phyloP scores from a whole-genome alignment of 495 filamentous ascomycete species.

The Penicillium desertorum region DNA sequence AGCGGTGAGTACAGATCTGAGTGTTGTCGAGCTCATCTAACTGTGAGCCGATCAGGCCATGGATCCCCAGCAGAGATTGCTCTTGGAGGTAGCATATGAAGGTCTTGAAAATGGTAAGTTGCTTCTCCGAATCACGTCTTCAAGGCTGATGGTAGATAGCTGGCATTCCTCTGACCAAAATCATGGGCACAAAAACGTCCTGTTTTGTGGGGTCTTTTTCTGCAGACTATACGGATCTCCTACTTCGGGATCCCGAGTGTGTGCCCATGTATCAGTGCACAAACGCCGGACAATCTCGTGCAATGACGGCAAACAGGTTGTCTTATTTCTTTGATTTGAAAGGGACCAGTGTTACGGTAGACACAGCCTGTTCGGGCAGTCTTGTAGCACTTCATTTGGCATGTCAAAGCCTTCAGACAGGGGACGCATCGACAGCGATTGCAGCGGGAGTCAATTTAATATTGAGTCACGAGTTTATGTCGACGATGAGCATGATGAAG shows the following conservation, averaged over 20 bases:
- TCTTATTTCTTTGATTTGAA: slow-evolving; percentile 45
- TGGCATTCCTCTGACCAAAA: slow-evolving; percentile 28
- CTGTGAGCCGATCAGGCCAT: slow-evolving; percentile 23
- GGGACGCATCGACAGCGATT: slow-evolving; percentile 42
- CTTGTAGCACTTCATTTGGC: slow-evolving; percentile 53
- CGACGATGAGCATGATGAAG: slow-evolving; percentile 26
- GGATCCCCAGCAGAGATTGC: slow-evolving; percentile 51
- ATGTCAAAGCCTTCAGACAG: slow-evolving; percentile 40
- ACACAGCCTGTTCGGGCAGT: slow-evolving; percentile 54
- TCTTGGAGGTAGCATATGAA: slow-evolving; percentile 63
- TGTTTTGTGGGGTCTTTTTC: slow-evolving; percentile 45
- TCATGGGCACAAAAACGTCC: slow-evolving; percentile 50
- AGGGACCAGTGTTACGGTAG: slow-evolving; percentile 47
- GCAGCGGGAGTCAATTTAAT: slow-evolving; percentile 39
- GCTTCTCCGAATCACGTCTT: not conserved
- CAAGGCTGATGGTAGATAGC: slow-evolving; percentile 19
- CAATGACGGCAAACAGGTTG: slow-evolving; percentile 45
- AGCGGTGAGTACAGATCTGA: slow-evolving; percentile 21
- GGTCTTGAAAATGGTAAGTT: slow-evolving; percentile 48
- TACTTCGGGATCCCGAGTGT: slow-evolving; percentile 31
- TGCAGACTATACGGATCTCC: slow-evolving; percentile 34
- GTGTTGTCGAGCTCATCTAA: not conserved
- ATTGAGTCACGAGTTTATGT: slow-evolving; percentile 30
- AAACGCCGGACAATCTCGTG: slow-evolving; percentile 33
- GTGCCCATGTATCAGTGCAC: slow-evolving; percentile 37